Evolutionary conservation across 495 filamentous ascomycete genomes (phyloP).

Genomic region (Tuber indicum): DNA sequence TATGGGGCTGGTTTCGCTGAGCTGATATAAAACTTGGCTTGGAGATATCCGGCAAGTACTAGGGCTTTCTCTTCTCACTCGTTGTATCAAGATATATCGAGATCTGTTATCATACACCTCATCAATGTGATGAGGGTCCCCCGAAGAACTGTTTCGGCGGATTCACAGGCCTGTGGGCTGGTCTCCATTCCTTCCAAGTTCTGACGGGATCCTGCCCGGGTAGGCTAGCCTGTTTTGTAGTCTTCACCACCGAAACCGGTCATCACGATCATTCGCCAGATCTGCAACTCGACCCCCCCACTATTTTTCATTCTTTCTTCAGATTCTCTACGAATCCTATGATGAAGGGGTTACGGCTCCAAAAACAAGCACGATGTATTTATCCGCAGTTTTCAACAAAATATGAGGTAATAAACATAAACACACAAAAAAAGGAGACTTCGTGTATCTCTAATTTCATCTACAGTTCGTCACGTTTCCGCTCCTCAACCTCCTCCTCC

Average conservation of each 20-base stretch:
- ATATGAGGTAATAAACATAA: not conserved
- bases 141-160: not conserved
- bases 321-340: not conserved
- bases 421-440: not conserved
- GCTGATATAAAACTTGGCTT: not conserved
- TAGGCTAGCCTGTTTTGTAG: not conserved
- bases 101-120: not conserved
- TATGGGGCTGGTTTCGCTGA: not conserved
- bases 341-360: not conserved
- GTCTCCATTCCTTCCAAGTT: not conserved
- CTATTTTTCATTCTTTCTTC: not conserved
- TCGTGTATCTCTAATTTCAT: slow-evolving; percentile 10
- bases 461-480: slow-evolving; percentile 52
- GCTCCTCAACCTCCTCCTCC: slow-evolving; percentile 41
- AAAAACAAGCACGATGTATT: not conserved
- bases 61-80: not conserved
- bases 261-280: not conserved
- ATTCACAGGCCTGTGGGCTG: not conserved
- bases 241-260: not conserved
- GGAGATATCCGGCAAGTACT: not conserved
- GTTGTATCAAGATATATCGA: not conserved
- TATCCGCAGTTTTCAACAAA: not conserved
- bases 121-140: not conserved
- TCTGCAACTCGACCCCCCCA: not conserved
- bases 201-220: not conserved